These are phyloP conservation scores for Monosporascus cannonballus DNA, from an alignment of 2,329 filamentous ascomycete species.

Conservation along the genomic window DNA sequence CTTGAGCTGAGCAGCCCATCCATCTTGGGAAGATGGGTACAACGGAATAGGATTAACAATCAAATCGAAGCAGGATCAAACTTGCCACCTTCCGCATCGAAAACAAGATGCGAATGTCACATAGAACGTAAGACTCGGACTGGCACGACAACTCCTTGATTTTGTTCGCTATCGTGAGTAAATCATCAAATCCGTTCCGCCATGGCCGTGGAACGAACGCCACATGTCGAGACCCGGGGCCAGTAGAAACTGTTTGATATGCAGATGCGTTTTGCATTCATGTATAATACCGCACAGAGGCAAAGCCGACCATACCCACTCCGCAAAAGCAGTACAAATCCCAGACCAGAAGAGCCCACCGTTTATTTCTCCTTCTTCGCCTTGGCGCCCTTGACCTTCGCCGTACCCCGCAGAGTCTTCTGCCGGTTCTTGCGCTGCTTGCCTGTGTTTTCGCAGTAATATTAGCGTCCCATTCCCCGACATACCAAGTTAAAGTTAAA, in stretches of 20 bases:
- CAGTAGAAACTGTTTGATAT: conserved; percentile 6
- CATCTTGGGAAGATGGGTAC: no score
- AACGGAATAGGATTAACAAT: no score
- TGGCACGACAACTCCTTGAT: conserved; percentile 25
- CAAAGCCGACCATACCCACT: conserved; percentile 28
- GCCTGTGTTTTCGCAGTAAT: conserved; percentile 52
- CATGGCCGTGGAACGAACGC: conserved; percentile 14
- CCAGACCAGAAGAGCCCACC: conserved; percentile 27
- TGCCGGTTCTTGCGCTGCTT: conserved; percentile 99
- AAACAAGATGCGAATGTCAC: conserved; percentile 5
- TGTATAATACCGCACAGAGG: conserved; percentile 29
- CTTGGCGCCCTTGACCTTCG: conserved; percentile 94
- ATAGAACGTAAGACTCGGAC: conserved; percentile 2
- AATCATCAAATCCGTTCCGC: conserved; percentile 28
- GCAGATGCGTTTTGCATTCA: conserved; percentile 17
- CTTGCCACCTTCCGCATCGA: conserved; percentile 1
- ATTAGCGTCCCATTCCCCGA: conserved; percentile 4
- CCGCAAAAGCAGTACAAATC: conserved; percentile 22
- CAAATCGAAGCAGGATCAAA: background rate
- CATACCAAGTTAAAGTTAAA: conserved; percentile 2
- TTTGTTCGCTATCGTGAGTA: conserved; percentile 28
- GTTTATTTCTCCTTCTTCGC: conserved; percentile 91
- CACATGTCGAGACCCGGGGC: conserved; percentile 7
- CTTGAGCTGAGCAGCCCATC: background rate
- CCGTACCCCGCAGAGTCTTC: conserved; percentile 97